Evolutionary conservation across 2,329 filamentous ascomycete genomes (phyloP).

Genomic region (Teratosphaeria destructans): DNA sequence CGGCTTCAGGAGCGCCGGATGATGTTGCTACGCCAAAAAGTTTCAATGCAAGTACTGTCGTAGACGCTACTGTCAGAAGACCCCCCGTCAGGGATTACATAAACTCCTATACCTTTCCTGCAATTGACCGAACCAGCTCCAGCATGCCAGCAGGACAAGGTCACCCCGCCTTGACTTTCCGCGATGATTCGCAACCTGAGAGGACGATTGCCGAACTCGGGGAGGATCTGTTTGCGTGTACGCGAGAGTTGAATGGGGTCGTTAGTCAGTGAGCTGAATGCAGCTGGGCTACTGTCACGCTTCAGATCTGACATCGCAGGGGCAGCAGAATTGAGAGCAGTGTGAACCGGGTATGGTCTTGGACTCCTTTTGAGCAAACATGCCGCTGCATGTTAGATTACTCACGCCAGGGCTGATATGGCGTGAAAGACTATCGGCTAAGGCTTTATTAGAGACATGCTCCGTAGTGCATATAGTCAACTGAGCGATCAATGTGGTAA

Average conservation of each 20-base stretch:
- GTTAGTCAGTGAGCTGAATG: neutral
- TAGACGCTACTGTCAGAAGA: neutral
- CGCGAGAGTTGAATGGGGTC: neutral
- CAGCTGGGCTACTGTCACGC: neutral
- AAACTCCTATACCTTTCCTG: neutral
- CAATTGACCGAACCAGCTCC: neutral
- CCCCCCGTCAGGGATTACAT: too few species aligned
- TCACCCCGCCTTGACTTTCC: neutral
- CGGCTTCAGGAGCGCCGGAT: neutral
- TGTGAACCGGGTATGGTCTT: too few species aligned
- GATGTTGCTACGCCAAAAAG: neutral
- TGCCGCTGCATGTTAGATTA: neutral
- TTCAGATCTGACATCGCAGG: neutral
- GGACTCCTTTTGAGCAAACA: too few species aligned
- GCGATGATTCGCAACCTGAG: conserved; percentile 2
- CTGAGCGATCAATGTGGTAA: neutral
- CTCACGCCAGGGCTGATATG: neutral
- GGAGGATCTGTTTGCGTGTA: neutral
- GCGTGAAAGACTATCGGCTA: neutral
- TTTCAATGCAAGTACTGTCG: neutral
- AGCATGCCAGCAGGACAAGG: neutral
- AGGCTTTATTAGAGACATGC: neutral
- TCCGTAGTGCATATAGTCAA: neutral
- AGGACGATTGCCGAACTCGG: neutral
- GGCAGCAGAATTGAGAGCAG: neutral